Percentiles rank a stretch among this genome's conserved stretches.
Conservation (phyloP, 2,329 filamentous ascomycete species). For the Phaeosphaeria sp. region DNA sequence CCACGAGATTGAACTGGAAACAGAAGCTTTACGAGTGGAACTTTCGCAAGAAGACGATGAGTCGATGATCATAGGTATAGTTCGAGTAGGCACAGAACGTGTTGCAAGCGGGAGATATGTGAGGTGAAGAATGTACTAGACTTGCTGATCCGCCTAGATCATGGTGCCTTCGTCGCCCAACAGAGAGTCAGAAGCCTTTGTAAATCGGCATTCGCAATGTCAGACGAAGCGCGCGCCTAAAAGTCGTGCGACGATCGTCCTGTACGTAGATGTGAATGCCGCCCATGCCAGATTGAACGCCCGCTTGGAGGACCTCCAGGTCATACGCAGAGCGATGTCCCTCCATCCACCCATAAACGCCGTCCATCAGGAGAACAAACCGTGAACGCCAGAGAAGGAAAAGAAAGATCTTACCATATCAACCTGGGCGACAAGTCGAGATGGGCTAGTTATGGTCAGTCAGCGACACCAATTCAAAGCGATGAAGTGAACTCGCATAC, state of each 20-base stretch:
- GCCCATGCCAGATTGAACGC: neutral
- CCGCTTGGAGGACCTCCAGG: neutral
- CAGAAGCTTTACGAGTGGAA: too few relatives aligned
- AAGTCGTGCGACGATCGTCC: neutral
- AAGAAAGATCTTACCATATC: conserved; percentile 1
- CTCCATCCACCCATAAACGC: neutral
- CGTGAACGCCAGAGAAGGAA: neutral
- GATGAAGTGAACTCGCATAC: neutral
- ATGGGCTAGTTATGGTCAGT: neutral
- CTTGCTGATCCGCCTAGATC: neutral
- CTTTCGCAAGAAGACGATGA: too few relatives aligned
- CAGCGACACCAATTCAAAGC: neutral
- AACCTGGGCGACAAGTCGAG: neutral
- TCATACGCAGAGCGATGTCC: neutral
- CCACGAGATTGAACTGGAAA: too few relatives aligned
- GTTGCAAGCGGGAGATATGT: neutral
- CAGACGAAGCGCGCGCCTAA: neutral
- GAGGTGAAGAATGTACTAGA: neutral
- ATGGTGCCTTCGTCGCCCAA: neutral
- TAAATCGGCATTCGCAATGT: too few relatives aligned
- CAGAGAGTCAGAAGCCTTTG: too few relatives aligned
- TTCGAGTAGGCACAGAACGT: too few relatives aligned
- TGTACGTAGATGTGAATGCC: neutral
- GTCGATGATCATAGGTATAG: too few relatives aligned
- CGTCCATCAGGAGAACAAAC: neutral